phyloP scores from a whole-genome alignment of 2,329 filamentous ascomycete genomes.

The Nectriaceae sp. region DNA sequence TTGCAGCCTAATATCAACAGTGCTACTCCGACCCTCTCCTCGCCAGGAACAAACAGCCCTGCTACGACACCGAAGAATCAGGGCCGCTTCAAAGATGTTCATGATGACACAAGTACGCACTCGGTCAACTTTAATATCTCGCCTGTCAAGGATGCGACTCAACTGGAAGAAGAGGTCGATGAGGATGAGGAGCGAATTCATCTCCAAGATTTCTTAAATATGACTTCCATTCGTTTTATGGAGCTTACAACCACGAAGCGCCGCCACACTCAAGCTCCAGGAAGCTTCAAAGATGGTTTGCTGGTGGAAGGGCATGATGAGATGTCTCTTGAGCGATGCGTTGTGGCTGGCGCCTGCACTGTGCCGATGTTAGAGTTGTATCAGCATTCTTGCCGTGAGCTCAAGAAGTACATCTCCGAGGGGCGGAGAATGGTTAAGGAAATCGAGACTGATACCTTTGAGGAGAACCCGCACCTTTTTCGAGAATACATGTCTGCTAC shows the following conservation, averaged over 20 bases:
- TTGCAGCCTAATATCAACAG: slow-evolving; percentile 45
- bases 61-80: slow-evolving; percentile 58
- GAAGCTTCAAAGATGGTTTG: slow-evolving; percentile 44
- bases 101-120: slow-evolving; percentile 48
- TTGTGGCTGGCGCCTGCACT: slow-evolving; percentile 87
- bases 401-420: slow-evolving; percentile 96
- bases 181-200: slow-evolving; percentile 67
- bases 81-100: slow-evolving; percentile 56
- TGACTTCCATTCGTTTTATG: slow-evolving; percentile 98
- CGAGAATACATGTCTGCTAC: slow-evolving; percentile 86
- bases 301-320: slow-evolving; percentile 49
- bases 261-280: slow-evolving; percentile 75
- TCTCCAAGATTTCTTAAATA: slow-evolving; percentile 87
- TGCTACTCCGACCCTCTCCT: slow-evolving; percentile 47
- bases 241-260: slow-evolving; percentile 96
- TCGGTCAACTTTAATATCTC: slow-evolving; percentile 48
- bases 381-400: slow-evolving; percentile 91
- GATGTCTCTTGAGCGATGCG: slow-evolving; percentile 70
- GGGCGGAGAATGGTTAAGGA: slow-evolving; percentile 86
- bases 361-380: slow-evolving; percentile 93
- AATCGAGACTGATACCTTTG: slow-evolving; percentile 85
- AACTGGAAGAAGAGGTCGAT: slow-evolving; percentile 50
- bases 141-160: slow-evolving; percentile 40
- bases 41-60: slow-evolving; percentile 46
- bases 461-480: slow-evolving; percentile 90